Evolutionary conservation across 2,329 filamentous ascomycete species (phyloP).

Genomic region (Knufia fluminis): DNA sequence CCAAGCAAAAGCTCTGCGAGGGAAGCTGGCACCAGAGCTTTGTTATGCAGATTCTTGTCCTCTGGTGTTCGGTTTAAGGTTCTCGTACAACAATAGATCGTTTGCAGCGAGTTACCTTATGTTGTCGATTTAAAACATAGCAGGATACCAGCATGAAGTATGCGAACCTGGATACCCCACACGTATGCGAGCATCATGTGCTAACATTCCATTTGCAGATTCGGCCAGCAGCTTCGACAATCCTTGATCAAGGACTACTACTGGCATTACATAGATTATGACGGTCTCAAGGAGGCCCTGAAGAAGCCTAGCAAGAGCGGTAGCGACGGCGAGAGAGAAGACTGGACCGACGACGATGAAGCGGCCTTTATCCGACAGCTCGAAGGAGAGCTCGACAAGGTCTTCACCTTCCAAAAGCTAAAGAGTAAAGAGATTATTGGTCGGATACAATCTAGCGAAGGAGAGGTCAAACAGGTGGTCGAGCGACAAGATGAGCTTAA

Average conservation of each 20-base stretch:
- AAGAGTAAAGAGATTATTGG: conserved; percentile 94
- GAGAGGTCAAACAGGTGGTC: conserved; percentile 83
- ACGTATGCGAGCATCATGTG: neutral
- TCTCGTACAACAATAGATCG: neutral
- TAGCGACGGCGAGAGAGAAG: conserved; percentile 43
- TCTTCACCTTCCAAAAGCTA: conserved; percentile 93
- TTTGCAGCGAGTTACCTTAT: too few species aligned
- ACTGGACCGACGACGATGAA: conserved; percentile 91
- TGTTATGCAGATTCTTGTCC: neutral
- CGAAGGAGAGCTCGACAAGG: conserved; percentile 90
- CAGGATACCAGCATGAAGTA: conserved; percentile 10
- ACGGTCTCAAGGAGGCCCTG: conserved; percentile 79
- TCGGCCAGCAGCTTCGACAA: conserved; percentile 92
- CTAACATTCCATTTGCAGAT: conserved; percentile 41
- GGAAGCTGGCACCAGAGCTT: neutral
- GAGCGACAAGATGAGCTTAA: conserved; percentile 53
- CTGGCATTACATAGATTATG: conserved; percentile 98
- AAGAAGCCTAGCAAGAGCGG: conserved; percentile 58
- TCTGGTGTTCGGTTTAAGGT: neutral
- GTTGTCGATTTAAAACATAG: neutral
- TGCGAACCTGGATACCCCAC: neutral
- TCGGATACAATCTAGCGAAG: conserved; percentile 77
- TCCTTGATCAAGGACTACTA: conserved; percentile 95
- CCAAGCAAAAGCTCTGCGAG: neutral
- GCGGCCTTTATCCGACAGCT: conserved; percentile 76